A percentile compares a stretch with the other conserved stretches of the same genome.
phyloP scores from a whole-genome alignment of 2,329 filamentous ascomycete species.

The Sporothrix humicola region DNA sequence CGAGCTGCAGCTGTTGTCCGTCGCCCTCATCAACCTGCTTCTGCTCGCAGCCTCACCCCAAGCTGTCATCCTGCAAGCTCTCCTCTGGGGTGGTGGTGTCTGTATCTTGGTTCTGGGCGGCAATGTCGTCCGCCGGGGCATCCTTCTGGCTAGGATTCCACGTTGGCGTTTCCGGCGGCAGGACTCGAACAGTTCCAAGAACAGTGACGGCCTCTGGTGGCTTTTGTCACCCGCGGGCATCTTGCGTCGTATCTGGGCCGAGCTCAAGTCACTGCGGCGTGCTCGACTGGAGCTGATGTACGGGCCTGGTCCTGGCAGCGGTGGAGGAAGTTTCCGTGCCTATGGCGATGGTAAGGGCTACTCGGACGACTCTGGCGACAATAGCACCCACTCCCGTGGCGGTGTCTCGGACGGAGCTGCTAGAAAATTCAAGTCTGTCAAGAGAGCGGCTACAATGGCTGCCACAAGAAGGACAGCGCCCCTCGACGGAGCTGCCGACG shows the following conservation, averaged over 20 bases:
- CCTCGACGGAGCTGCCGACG: background rate
- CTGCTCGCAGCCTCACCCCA: slow-evolving; percentile 81
- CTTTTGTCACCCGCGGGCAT: slow-evolving; percentile 42
- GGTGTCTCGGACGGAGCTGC: background rate
- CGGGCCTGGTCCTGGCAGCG: slow-evolving; percentile 37
- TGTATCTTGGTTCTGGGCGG: slow-evolving; percentile 74
- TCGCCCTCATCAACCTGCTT: slow-evolving; percentile 79
- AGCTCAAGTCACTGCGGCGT: slow-evolving; percentile 42
- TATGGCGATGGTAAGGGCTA: too few relatives aligned
- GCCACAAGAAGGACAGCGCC: background rate
- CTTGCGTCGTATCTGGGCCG: slow-evolving; percentile 44
- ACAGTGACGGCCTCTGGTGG: slow-evolving; percentile 39
- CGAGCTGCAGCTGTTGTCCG: slow-evolving; percentile 85
- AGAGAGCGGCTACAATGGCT: background rate
- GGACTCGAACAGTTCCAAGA: slow-evolving; percentile 44
- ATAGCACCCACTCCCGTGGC: background rate
- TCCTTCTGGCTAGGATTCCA: slow-evolving; percentile 84
- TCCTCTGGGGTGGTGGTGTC: slow-evolving; percentile 85
- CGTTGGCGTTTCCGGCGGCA: slow-evolving; percentile 82
- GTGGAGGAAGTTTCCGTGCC: background rate
- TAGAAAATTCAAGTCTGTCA: background rate
- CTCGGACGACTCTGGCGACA: background rate
- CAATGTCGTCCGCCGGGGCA: slow-evolving; percentile 79
- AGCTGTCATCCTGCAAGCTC: slow-evolving; percentile 78
- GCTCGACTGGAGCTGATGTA: slow-evolving; percentile 45